Evolutionary conservation across 2,329 filamentous ascomycete species (phyloP).

Genomic region (Cadophora gregata): DNA sequence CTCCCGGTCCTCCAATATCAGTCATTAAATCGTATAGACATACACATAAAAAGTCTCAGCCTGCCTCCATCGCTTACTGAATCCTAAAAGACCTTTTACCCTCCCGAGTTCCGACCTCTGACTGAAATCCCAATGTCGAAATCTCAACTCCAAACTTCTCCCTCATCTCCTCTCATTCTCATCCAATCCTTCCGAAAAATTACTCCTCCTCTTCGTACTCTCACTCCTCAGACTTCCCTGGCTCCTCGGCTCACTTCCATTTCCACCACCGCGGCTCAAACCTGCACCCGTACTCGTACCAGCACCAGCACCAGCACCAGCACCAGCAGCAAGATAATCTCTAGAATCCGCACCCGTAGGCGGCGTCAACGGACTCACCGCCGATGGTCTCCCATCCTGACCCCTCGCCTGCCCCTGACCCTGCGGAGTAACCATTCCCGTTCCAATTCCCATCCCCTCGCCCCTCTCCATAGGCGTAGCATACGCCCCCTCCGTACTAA

Average conservation of each 20-base stretch:
- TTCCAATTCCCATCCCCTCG: neutral
- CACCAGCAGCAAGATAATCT: slow-evolving; percentile 32
- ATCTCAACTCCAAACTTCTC: neutral
- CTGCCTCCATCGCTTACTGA: neutral
- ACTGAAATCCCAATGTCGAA: no score
- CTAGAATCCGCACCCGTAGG: slow-evolving; percentile 21
- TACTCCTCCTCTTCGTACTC: slow-evolving; percentile 35
- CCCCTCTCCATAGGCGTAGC: slow-evolving; percentile 7
- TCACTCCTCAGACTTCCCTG: neutral
- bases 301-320: neutral
- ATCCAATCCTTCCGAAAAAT: slow-evolving; percentile 40
- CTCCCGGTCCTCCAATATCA: neutral
- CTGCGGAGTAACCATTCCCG: no score
- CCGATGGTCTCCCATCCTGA: neutral
- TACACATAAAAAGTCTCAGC: slow-evolving; percentile 4
- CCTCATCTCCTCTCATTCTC: slow-evolving; percentile 22
- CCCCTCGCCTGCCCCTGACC: neutral
- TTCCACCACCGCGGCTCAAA: no score
- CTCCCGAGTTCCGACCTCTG: neutral
- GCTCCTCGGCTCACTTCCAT: neutral
- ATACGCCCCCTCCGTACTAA: slow-evolving; percentile 34
- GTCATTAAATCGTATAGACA: slow-evolving; percentile 6
- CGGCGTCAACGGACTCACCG: slow-evolving; percentile 33
- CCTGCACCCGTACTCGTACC: neutral
- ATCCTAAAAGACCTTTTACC: neutral